These are phyloP conservation scores for Neonectria hederae DNA, from an alignment of 2,329 filamentous ascomycete genomes.

Conservation along the genomic window DNA sequence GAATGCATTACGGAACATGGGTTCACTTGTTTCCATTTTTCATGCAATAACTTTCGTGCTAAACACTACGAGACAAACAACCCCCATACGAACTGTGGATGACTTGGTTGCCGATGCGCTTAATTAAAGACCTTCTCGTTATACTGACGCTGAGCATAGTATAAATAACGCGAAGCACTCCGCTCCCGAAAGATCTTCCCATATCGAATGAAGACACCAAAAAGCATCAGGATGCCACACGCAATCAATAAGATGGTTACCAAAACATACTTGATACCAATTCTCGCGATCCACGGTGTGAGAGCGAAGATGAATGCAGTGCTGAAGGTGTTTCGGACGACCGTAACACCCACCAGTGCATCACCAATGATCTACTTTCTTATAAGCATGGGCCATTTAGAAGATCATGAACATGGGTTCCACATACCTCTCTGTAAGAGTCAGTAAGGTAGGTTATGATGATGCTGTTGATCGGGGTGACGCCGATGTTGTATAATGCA, in stretches of 20 bases:
- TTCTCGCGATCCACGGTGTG: conserved; percentile 42
- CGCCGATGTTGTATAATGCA: conserved; percentile 50
- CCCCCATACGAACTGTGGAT: too few species aligned
- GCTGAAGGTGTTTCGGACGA: conserved; percentile 55
- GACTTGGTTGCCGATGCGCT: not conserved
- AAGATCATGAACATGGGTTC: not conserved
- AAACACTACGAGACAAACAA: too few species aligned
- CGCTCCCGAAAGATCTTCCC: conserved; percentile 5
- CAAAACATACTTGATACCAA: conserved; percentile 18
- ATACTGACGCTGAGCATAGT: conserved; percentile 10
- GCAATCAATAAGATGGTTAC: conserved; percentile 12
- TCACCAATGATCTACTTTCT: conserved; percentile 55
- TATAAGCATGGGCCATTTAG: not conserved
- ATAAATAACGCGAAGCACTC: conserved; percentile 10
- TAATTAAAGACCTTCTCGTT: not conserved
- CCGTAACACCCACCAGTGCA: conserved; percentile 55
- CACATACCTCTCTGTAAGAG: conserved; percentile 47
- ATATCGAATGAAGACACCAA: conserved; percentile 13
- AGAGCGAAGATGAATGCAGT: conserved; percentile 58
- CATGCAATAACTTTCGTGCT: too few species aligned
- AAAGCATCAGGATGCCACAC: not conserved
- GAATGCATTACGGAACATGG: too few species aligned
- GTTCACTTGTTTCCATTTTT: too few species aligned
- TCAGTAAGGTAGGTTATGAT: conserved; percentile 52
- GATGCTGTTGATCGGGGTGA: conserved; percentile 45